Evolutionary conservation across 2,329 filamentous ascomycete genomes (phyloP).

Genomic region (Penicillium freii): DNA sequence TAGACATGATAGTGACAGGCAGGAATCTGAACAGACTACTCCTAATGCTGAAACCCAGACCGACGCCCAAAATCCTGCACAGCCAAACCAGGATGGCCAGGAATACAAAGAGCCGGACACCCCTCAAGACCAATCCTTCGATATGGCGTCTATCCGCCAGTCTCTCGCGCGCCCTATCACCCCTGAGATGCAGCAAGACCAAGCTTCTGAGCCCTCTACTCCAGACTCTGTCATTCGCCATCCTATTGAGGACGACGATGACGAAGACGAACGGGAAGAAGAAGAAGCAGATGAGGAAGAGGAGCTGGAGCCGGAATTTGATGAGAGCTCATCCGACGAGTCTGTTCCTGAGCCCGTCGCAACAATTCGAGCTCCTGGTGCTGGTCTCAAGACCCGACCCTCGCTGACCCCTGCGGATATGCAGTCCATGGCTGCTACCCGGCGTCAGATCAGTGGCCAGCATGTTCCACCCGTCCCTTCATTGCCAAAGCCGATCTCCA

Average conservation of each 20-base stretch:
- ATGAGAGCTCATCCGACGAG: slow-evolving; percentile 43
- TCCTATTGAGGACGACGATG: slow-evolving; percentile 53
- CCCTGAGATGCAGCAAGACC: slow-evolving; percentile 58
- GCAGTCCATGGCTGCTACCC: slow-evolving; percentile 77
- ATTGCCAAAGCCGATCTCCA: slow-evolving; percentile 24
- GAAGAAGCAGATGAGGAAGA: slow-evolving; percentile 16
- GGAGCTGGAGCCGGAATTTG: slow-evolving; percentile 37
- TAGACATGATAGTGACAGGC: slow-evolving; percentile 29
- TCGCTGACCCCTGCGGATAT: slow-evolving; percentile 85
- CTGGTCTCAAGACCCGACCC: slow-evolving; percentile 81
- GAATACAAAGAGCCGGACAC: slow-evolving; percentile 33
- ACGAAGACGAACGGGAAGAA: slow-evolving; percentile 16
- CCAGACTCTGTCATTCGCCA: slow-evolving; percentile 90
- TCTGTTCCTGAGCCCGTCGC: slow-evolving; percentile 78
- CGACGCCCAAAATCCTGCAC: background rate
- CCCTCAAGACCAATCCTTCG: slow-evolving; percentile 27
- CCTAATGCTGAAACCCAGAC: slow-evolving; percentile 26
- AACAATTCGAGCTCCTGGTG: slow-evolving; percentile 84
- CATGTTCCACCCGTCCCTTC: slow-evolving; percentile 43
- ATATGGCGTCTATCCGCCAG: slow-evolving; percentile 39
- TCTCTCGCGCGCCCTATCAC: slow-evolving; percentile 43
- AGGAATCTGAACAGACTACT: slow-evolving; percentile 33
- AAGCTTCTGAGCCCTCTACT: slow-evolving; percentile 64
- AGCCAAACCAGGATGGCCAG: slow-evolving; percentile 34
- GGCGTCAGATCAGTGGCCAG: slow-evolving; percentile 80